phyloP scores from a whole-genome alignment of 202 grass and related monocot species.

The Saccharum hybrid region DNA sequence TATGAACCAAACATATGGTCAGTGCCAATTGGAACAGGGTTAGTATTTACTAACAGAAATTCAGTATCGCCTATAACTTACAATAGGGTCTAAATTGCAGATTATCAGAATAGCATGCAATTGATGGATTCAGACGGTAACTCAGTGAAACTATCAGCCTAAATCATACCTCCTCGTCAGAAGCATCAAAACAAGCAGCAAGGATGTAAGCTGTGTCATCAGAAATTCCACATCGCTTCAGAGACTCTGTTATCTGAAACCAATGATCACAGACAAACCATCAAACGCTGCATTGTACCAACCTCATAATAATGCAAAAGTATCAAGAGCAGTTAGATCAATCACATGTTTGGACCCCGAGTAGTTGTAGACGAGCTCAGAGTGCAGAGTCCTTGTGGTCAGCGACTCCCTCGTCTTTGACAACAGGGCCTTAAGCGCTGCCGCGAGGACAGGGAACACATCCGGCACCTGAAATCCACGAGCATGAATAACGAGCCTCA shows the following conservation, averaged over 20 bases:
- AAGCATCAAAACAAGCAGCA: constrained; percentile 78
- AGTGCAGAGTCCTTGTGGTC: constrained; percentile 86
- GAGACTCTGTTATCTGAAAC: constrained; percentile 77
- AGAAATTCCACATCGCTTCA: constrained; percentile 86
- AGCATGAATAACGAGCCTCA: background rate
- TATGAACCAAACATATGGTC: background rate
- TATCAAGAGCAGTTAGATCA: background rate
- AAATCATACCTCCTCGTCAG: constrained; percentile 72
- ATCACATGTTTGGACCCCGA: constrained; percentile 90
- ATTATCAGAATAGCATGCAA: background rate
- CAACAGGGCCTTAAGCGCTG: constrained; percentile 80
- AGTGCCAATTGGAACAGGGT: background rate
- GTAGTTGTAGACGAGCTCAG: constrained; percentile 93
- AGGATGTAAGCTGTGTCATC: constrained; percentile 79
- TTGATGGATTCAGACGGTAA: background rate
- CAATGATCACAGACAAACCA: background rate
- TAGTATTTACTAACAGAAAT: background rate
- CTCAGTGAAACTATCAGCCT: background rate
- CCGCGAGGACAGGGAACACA: constrained; percentile 81
- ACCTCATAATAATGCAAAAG: background rate
- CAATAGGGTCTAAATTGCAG: background rate
- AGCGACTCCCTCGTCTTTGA: constrained; percentile 77
- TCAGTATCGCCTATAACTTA: background rate
- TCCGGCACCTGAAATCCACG: constrained; percentile 65
- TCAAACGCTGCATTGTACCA: background rate